Evolutionary conservation across 257 asterid genomes (phyloP), one percentile per base, ranked within the genome.

Genomic region (Solanum pennellii): DNA sequence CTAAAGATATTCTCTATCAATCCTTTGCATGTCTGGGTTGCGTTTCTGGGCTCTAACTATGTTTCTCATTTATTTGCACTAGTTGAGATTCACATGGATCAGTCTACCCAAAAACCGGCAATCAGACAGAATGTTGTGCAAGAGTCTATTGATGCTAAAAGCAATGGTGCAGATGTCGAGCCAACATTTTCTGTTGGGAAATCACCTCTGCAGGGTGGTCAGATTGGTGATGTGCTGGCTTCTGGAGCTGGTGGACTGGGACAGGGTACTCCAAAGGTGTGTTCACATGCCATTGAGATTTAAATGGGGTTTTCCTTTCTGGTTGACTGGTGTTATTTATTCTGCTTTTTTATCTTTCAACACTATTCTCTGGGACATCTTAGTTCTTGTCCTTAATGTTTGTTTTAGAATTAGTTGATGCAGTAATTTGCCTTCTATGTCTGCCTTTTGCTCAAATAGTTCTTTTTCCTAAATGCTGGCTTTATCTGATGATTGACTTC

Each of bases 261-360:
- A 69, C 98, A 93, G 89, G 99, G 99, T 89, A 93, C 95, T 77
- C 99, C 99, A 86, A 95, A 95, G 98, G 99, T 97, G 84, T 79
- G 85, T 80, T 10, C 20, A 47, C 85, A 27, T 29, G 21, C n/a
- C 25, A 80, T 49, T 80, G 69, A 77, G 84, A 42, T 77, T 77
- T n/a, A 77, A 77, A 44, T 44, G 62, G 35, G 84, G 29, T 80
- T 80, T 47, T 47, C 10, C 42, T 15, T 80, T 80, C 37, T 20
- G 8, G 69, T 11, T 45, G 69, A 16, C 39, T 20, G 25, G 85
- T 49, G 69, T 16, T 82, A 20, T 66, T 82, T 69, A 16, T 82
- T 49, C 29, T 47, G 41, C 44, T 15, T 27, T 47, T 29, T 80
- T 49, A 49, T 31, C 45, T 31, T 49, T 82, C 85, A 29, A 49